phyloP scores from a whole-genome alignment of 2,329 filamentous ascomycete species.

The Dactylellina leptospora region DNA sequence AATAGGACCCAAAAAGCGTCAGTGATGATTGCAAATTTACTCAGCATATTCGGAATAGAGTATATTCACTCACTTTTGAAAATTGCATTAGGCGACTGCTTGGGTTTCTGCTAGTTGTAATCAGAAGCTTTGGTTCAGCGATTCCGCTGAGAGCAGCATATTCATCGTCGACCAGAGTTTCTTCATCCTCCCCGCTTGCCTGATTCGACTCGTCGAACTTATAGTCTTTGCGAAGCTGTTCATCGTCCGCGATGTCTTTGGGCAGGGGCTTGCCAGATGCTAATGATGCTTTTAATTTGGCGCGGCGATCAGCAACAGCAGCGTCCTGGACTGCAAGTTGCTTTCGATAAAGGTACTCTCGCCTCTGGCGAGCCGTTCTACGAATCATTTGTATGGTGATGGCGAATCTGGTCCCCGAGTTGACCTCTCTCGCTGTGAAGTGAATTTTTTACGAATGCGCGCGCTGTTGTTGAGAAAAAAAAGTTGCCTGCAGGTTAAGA shows the following conservation, averaged over 20 bases:
- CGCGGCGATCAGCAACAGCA: conserved; percentile 89
- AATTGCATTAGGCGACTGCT: conserved; percentile 86
- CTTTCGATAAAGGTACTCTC: conserved; percentile 89
- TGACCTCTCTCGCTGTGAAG: no score
- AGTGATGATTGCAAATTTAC: no score
- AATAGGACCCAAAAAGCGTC: background rate
- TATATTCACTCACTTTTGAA: conserved; percentile 64
- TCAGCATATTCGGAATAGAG: background rate
- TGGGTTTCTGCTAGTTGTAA: conserved; percentile 89
- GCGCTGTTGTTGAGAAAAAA: conserved; percentile 7
- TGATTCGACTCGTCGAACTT: conserved; percentile 88
- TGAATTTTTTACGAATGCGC: background rate
- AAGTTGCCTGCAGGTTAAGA: background rate
- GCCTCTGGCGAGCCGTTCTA: conserved; percentile 71
- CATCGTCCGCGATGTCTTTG: conserved; percentile 79
- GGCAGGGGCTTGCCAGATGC: conserved; percentile 76
- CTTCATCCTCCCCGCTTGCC: conserved; percentile 68
- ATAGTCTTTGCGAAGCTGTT: conserved; percentile 82
- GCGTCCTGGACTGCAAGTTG: conserved; percentile 88
- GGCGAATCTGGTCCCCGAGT: background rate
- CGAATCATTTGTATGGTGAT: conserved; percentile 66
- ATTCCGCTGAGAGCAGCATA: conserved; percentile 91
- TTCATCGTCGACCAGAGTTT: conserved; percentile 83
- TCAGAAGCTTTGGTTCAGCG: conserved; percentile 84
- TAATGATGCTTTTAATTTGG: conserved; percentile 83